Evolutionary conservation across 768 basidiomycete genomes (phyloP).

Genomic region (Agrocybe praecox): DNA sequence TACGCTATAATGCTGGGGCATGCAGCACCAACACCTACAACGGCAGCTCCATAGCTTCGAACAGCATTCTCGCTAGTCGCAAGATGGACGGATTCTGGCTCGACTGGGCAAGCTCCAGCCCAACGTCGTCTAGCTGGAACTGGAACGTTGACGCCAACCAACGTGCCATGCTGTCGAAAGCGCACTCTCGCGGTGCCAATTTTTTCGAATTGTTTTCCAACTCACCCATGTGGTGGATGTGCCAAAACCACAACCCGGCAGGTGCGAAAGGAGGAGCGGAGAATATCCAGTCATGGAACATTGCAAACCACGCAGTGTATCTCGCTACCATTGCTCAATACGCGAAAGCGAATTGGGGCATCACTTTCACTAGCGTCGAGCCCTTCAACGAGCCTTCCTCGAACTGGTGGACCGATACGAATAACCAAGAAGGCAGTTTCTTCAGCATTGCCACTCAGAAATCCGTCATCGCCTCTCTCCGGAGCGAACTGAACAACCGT

Average conservation of each 20-base stretch:
- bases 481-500: constrained; percentile 16
- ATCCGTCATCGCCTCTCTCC: constrained; percentile 11
- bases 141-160: constrained; percentile 18
- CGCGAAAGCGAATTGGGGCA: constrained; percentile 18
- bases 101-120: constrained; percentile 15
- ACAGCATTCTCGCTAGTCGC: constrained; percentile 13
- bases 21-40: constrained; percentile 16
- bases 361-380: constrained; percentile 16
- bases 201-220: constrained; percentile 18
- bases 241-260: constrained; percentile 17
- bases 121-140: constrained; percentile 18
- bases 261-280: constrained; percentile 14
- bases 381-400: constrained; percentile 19
- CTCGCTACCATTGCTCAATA: constrained; percentile 19
- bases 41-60: constrained; percentile 13
- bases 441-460: constrained; percentile 17
- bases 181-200: constrained; percentile 14
- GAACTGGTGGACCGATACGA: constrained; percentile 19
- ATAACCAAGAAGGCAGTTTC: constrained; percentile 19
- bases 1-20: constrained; percentile 18
- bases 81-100: constrained; percentile 18
- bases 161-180: constrained; percentile 14
- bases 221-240: constrained; percentile 22
- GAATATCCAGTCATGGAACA: constrained; percentile 19
- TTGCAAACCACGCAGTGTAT: constrained; percentile 16